These are phyloP conservation scores for Fusarium coicis DNA, from an alignment of 2,329 filamentous ascomycete species.

Conservation along the genomic window DNA sequence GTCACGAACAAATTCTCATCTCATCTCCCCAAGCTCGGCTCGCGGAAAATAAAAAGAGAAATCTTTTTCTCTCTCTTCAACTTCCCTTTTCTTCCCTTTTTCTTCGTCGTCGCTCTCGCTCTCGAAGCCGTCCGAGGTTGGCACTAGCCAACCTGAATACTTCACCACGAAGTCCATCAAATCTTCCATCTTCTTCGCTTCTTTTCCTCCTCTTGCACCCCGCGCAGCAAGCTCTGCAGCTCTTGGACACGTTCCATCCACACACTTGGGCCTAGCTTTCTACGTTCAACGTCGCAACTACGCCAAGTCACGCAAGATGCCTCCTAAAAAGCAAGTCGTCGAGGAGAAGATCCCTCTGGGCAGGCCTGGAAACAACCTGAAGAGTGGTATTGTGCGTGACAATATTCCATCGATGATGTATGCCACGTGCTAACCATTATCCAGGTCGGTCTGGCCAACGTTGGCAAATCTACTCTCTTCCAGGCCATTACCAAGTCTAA, in stretches of 20 bases:
- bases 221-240: slow-evolving; percentile 76
- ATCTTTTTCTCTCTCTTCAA: slow-evolving; percentile 27
- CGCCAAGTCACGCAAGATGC: slow-evolving; percentile 78
- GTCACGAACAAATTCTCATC: slow-evolving; percentile 48
- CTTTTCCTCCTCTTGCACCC: slow-evolving; percentile 59
- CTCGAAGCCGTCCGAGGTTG: slow-evolving; percentile 53
- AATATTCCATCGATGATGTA: not conserved
- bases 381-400: slow-evolving; percentile 92
- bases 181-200: slow-evolving; percentile 61
- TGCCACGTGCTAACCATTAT: slow-evolving; percentile 41
- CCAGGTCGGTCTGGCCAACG: slow-evolving; percentile 97
- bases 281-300: slow-evolving; percentile 65
- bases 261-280: slow-evolving; percentile 62
- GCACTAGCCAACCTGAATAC: slow-evolving; percentile 50
- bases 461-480: slow-evolving; percentile 99
- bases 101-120: slow-evolving; percentile 39
- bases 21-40: slow-evolving; percentile 41
- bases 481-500: slow-evolving; percentile 98
- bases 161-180: slow-evolving; percentile 58
- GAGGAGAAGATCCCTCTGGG: slow-evolving; percentile 98
- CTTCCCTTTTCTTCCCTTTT: slow-evolving; percentile 21
- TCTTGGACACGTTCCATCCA: slow-evolving; percentile 59
- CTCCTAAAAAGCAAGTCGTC: slow-evolving; percentile 90
- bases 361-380: slow-evolving; percentile 96
- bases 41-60: slow-evolving; percentile 42